phyloP scores from a whole-genome alignment of 177 flowering plant genomes.

The Tripterygium wilfordii region DNA sequence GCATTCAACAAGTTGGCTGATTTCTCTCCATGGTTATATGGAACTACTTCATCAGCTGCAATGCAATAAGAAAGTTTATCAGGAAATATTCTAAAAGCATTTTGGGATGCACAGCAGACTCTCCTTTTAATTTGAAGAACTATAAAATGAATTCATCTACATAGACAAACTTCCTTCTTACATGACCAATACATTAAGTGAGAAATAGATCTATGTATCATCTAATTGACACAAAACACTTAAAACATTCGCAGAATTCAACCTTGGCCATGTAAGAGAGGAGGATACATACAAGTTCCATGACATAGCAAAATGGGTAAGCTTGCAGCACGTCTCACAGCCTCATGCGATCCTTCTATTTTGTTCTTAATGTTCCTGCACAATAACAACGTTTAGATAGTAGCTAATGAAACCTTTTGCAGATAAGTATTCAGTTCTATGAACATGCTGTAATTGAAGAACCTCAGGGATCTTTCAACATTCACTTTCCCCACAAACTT shows the following conservation, averaged over 20 bases:
- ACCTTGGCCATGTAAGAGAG: not conserved
- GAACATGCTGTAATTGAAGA: no score
- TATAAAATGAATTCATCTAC: no score
- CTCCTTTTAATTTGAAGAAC: no score
- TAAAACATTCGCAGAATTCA: not conserved
- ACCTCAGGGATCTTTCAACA: no score
- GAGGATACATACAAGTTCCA: slow-evolving; percentile 56
- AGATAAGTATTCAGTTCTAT: no score
- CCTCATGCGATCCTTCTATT: slow-evolving; percentile 74
- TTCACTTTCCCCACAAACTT: no score
- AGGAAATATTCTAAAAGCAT: not conserved
- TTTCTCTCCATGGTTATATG: slow-evolving; percentile 43
- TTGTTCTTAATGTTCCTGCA: slow-evolving; percentile 71
- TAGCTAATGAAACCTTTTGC: not conserved
- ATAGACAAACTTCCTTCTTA: no score
- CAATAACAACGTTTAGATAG: not conserved
- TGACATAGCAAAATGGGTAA: slow-evolving; percentile 86
- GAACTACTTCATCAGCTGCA: slow-evolving; percentile 65
- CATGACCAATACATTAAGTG: no score
- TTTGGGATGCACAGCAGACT: not conserved
- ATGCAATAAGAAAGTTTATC: not conserved
- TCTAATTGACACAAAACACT: not conserved
- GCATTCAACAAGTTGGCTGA: slow-evolving; percentile 35
- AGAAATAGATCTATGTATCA: no score
- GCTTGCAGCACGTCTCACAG: slow-evolving; percentile 79